Conservation (phyloP, 148 eudicot genomes). For the Simmondsia chinensis region DNA sequence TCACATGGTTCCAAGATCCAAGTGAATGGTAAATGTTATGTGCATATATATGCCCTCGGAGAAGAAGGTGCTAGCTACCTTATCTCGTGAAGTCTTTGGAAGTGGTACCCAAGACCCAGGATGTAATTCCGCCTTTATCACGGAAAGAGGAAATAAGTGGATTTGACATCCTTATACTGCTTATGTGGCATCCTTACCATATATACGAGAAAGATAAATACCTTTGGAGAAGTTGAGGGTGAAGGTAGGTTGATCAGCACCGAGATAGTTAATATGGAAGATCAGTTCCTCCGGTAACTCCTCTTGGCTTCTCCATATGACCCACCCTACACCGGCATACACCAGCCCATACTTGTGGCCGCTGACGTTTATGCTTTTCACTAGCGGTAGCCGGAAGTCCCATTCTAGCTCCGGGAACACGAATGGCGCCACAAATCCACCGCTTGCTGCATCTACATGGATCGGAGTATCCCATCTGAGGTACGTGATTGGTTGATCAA, state of each 20-base stretch:
- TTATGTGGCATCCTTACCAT: too few relatives aligned
- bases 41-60: too few relatives aligned
- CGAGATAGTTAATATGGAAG: slow-evolving; percentile 21
- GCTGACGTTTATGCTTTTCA: slow-evolving; percentile 34
- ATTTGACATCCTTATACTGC: too few relatives aligned
- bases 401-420: slow-evolving; percentile 30
- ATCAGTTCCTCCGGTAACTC: slow-evolving; percentile 21
- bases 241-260: slow-evolving; percentile 20
- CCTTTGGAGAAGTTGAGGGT: slow-evolving; percentile 30
- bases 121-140: too few relatives aligned
- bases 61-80: too few relatives aligned
- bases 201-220: background rate
- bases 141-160: too few relatives aligned
- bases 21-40: too few relatives aligned
- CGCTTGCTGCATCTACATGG: slow-evolving; percentile 37
- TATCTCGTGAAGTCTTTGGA: too few relatives aligned
- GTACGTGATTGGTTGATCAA: background rate
- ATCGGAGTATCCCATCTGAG: slow-evolving; percentile 30
- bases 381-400: slow-evolving; percentile 30
- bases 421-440: slow-evolving; percentile 32
- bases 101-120: too few relatives aligned
- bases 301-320: slow-evolving; percentile 19
- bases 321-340: slow-evolving; percentile 31
- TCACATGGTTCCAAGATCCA: too few relatives aligned
- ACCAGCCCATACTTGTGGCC: slow-evolving; percentile 34